Evolutionary conservation across 2,329 filamentous ascomycete genomes (phyloP), one percentile per base, ranked within the genome.

Genomic region (Pseudocercospora cruenta): DNA sequence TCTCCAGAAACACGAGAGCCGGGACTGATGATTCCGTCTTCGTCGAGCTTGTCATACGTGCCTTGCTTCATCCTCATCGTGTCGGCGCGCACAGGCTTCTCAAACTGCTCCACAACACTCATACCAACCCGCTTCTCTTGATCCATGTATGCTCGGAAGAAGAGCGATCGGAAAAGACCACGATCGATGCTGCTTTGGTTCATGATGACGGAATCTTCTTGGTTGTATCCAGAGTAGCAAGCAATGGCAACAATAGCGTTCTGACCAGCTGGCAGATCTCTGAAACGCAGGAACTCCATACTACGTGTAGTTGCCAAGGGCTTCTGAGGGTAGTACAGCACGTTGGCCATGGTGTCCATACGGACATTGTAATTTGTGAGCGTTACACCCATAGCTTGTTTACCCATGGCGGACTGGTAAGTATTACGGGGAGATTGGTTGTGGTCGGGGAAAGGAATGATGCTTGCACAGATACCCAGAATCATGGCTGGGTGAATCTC

Each of bases 151-250:
- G 94, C 93, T 72, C 96, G 90, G 87, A 97, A 99, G 84, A 98
- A 99, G 62, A 99, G 82, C 86, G 93, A 97, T 76, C 96, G 88
- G 90, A 99, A 99, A 4, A 99, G 85, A 69, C 95, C 95, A 76
- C 95, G 91, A 80, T 99, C 95, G 75, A 99, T 98, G 80, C 93
- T 97, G 82, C 93, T 97, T 83, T 99, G 95, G 80, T 99, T 99
- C 95, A 99, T 98, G 75, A 99, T 97, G 72, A 99, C 94, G 72
- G 95, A 99, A 88, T 99, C 95, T 93, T 99, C 95, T 79, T 99
- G 96, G 81, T 99, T 99, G 84, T 99, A 99, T 67, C 95, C 95
- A 62, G 94, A 97, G 82, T 99, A 99, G 79, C 92, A 96, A 66
- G 93, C 90, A 81, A 99, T 99, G 47, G 95, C 96, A 12, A 99